A percentile compares a stretch with the other conserved stretches of the same genome.
Evolutionary conservation across 1,139 yeast genomes (phyloP).

Genomic region (Zygoascus sp.): DNA sequence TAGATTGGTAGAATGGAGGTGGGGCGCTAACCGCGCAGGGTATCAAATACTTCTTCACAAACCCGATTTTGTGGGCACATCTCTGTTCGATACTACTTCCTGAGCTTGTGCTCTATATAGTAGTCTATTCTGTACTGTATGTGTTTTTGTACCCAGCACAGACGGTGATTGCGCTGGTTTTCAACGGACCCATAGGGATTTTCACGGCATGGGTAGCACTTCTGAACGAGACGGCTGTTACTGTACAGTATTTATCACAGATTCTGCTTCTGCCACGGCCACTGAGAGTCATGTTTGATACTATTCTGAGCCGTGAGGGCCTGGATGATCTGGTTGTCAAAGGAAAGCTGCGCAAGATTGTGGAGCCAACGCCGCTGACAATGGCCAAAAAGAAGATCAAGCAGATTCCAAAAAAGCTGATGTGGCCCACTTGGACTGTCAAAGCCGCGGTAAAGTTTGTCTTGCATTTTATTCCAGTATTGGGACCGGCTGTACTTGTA

Average conservation of each 20-base stretch:
- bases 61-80: constrained; percentile 51
- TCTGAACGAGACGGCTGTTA: constrained; percentile 48
- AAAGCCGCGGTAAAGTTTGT: constrained; percentile 34
- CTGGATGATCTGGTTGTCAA: constrained; percentile 47
- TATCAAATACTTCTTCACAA: constrained; percentile 41
- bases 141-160: constrained; percentile 46
- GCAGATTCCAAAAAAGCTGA: constrained; percentile 30
- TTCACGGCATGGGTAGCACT: constrained; percentile 51
- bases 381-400: constrained; percentile 26
- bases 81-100: constrained; percentile 49
- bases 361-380: constrained; percentile 28
- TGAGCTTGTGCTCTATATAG: constrained; percentile 43
- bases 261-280: constrained; percentile 54
- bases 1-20: too few relatives aligned
- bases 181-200: constrained; percentile 54
- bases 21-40: constrained; percentile 37
- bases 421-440: constrained; percentile 37
- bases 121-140: constrained; percentile 42
- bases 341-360: constrained; percentile 42
- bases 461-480: constrained; percentile 52
- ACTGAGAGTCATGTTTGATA: constrained; percentile 53
- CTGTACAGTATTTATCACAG: constrained; percentile 50
- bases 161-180: constrained; percentile 43
- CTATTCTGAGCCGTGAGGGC: constrained; percentile 47
- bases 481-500: constrained; percentile 57